Conservation (phyloP, 768 basidiomycete species). For the Trametes cinnabarina region DNA sequence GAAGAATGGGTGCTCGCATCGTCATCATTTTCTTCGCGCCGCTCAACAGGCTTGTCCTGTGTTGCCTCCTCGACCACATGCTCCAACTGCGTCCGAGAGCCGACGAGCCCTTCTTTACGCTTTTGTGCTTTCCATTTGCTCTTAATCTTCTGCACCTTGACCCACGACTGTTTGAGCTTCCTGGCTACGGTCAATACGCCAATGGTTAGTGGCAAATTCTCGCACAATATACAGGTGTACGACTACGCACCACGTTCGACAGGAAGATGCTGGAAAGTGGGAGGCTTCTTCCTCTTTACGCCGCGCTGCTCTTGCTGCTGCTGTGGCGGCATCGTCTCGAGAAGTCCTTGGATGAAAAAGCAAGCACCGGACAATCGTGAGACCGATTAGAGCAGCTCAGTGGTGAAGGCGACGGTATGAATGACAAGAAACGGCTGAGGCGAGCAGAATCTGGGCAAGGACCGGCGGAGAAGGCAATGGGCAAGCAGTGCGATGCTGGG, state of each 20-base stretch:
- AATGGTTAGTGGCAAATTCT: not conserved
- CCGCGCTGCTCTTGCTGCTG: constrained; percentile 16
- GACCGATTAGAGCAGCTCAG: not conserved
- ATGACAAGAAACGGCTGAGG: not conserved
- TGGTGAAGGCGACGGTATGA: not conserved
- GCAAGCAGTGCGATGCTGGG: not conserved
- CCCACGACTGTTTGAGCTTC: constrained; percentile 78
- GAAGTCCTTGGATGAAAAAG: not conserved
- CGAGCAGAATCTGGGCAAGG: not conserved
- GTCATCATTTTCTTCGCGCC: not conserved
- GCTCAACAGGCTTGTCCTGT: not conserved
- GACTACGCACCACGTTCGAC: constrained; percentile 53
- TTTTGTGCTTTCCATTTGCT: constrained; percentile 77
- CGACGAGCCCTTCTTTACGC: constrained; percentile 42
- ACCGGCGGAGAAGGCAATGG: not conserved
- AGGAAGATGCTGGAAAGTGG: constrained; percentile 69
- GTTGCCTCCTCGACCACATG: constrained; percentile 16
- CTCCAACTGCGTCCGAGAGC: constrained; percentile 11
- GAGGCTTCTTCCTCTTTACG: constrained; percentile 58
- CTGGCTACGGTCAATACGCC: constrained; percentile 49
- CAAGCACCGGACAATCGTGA: not conserved
- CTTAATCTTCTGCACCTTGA: constrained; percentile 73
- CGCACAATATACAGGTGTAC: constrained; percentile 9
- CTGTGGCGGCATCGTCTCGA: constrained; percentile 3
- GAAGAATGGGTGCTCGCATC: not conserved